Conservation (phyloP, 2,329 filamentous ascomycete species). For the Fusarium verrucosum region DNA sequence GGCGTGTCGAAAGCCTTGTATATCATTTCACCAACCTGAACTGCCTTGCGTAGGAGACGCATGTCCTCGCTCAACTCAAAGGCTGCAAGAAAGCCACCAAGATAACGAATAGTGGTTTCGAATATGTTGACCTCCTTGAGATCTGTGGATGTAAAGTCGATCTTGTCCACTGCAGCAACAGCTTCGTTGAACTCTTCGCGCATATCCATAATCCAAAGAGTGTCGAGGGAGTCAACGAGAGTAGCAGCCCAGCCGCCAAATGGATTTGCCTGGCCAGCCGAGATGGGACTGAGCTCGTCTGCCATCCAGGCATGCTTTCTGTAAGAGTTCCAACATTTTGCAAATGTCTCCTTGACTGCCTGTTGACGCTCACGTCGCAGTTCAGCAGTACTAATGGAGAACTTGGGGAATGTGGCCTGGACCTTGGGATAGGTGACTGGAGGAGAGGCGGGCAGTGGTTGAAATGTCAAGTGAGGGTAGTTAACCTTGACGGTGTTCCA, state of each 20-base stretch:
- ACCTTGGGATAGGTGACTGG: constrained; percentile 47
- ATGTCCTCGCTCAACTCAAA: constrained; percentile 71
- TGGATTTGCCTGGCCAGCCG: constrained; percentile 61
- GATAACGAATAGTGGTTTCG: constrained; percentile 76
- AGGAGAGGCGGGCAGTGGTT: constrained; percentile 44
- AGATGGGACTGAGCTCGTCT: constrained; percentile 69
- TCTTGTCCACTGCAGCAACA: constrained; percentile 63
- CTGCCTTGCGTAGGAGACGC: constrained; percentile 68
- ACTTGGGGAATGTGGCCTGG: constrained; percentile 47
- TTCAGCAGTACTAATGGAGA: constrained; percentile 34
- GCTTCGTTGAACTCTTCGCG: constrained; percentile 72
- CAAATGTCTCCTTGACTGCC: constrained; percentile 55
- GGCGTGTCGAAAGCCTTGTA: constrained; percentile 74
- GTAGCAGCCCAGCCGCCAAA: constrained; percentile 75
- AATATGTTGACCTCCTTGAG: constrained; percentile 68
- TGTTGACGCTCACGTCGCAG: constrained; percentile 50
- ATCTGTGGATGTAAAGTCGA: constrained; percentile 68
- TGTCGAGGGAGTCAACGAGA: constrained; percentile 73
- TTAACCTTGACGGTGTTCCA: constrained; percentile 44
- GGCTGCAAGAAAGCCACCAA: constrained; percentile 74
- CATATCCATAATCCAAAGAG: constrained; percentile 77
- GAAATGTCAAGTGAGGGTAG: constrained; percentile 44
- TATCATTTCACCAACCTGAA: constrained; percentile 70
- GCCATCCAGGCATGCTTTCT: constrained; percentile 69
- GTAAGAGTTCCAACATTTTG: constrained; percentile 63